Conservation (phyloP, 768 basidiomycete species). For the Psilocybe cubensis region DNA sequence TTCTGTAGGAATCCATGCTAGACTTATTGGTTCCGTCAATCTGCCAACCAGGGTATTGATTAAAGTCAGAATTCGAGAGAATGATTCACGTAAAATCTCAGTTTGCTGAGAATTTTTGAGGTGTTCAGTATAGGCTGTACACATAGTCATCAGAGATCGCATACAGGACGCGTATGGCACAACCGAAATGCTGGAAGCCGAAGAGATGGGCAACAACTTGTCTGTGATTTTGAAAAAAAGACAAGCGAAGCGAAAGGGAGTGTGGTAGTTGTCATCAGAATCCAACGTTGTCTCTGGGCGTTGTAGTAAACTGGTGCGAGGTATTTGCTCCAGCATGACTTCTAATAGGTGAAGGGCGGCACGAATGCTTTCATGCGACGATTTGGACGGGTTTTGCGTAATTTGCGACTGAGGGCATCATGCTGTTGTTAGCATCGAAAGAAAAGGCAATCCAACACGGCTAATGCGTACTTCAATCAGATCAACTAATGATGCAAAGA, state of each 20-base stretch:
- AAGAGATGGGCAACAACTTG: conserved; percentile 19
- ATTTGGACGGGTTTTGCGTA: conserved; percentile 35
- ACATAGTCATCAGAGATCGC: conserved; percentile 55
- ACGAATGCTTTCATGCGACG: conserved; percentile 37
- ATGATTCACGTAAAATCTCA: conserved; percentile 47
- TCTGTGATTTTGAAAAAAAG: conserved; percentile 57
- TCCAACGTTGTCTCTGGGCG: conserved; percentile 50
- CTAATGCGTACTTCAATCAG: conserved; percentile 56
- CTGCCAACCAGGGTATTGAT: conserved; percentile 53
- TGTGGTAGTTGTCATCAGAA: conserved; percentile 32
- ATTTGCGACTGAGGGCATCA: conserved; percentile 30
- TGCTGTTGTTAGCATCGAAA: conserved; percentile 24
- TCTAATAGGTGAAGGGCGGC: conserved; percentile 54
- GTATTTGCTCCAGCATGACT: conserved; percentile 54
- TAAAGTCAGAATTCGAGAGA: conserved; percentile 54
- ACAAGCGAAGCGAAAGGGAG: conserved; percentile 61
- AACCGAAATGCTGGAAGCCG: conserved; percentile 28
- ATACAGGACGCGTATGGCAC: conserved; percentile 63
- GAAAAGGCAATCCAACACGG: conserved; percentile 2
- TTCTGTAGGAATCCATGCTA: conserved; percentile 62
- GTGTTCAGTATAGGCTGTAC: conserved; percentile 43
- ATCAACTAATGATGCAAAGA: conserved; percentile 73
- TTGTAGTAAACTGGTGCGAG: conserved; percentile 50
- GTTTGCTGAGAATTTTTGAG: conserved; percentile 36
- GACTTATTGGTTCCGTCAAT: conserved; percentile 38